Evolutionary conservation across 2,329 filamentous ascomycete genomes (phyloP), one percentile per base, ranked within the genome.

Genomic region (Pestalotiopsis sp.): DNA sequence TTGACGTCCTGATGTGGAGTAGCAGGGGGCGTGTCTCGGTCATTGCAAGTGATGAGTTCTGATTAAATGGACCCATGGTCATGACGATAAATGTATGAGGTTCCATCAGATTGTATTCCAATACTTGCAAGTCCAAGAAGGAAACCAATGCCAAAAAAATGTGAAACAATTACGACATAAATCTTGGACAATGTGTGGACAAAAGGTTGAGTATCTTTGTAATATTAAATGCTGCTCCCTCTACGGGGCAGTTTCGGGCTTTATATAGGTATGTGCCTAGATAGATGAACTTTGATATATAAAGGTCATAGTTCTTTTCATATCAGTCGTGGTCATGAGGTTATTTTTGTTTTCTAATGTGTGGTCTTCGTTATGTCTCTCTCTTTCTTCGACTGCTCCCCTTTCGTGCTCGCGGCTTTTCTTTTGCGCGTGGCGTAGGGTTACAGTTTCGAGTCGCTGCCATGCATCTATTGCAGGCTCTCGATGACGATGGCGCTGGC

Each of bases 401-500:
- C 44, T 13, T 17, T 14, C 17, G n/a, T 10, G 10, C n/a, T 9
- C 22, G 20, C 20, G 44, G 44, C 44, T 4, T 20, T 48, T 48
- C n/a, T 13, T 17, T 30, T 35, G n/a, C 39, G 22, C 44, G 39
- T 17, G 39, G 39, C 58, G 4, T 14, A 30, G 22, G 22, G 22
- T 40, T 3, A 67, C 14, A 69, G 40, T 57, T 38, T 64, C n/a
- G 63, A 52, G 24, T 17, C 63, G 44, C 58, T 64, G 22, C 44
- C 63, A 68, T 68, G 64, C 40, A 66, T 67, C 55, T 82, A 88
- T 81, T 88, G 85, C 76, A 89, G 78, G 78, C 80, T 89, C 86
- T 99, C 96, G 76, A 99, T 89, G 70, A 99, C 93, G 73, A 99
- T 84, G 68, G 96, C 96, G 76, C 93, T 97, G 69, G 96, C 96